These are phyloP conservation scores for Hymenoscyphus fraxineus DNA, from an alignment of 2,329 filamentous ascomycete species.

Conservation along the genomic window DNA sequence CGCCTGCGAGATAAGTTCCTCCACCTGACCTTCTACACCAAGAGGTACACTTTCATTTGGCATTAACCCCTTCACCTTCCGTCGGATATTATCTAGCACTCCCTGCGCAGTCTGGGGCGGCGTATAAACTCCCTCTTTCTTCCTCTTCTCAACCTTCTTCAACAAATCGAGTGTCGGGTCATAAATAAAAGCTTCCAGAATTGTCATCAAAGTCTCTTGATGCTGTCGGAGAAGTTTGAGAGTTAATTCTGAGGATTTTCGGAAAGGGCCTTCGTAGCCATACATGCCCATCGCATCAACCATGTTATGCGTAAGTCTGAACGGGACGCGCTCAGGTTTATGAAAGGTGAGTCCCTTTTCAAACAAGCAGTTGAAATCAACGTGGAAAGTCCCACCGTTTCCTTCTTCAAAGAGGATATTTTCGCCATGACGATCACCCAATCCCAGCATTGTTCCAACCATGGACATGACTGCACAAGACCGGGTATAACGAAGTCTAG, in stretches of 20 bases:
- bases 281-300: slow-evolving; percentile 94
- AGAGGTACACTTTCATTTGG: slow-evolving; percentile 87
- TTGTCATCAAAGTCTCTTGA: slow-evolving; percentile 94
- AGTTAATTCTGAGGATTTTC: slow-evolving; percentile 85
- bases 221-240: slow-evolving; percentile 80
- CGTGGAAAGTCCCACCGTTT: slow-evolving; percentile 91
- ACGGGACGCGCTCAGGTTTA: slow-evolving; percentile 91
- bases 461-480: slow-evolving; percentile 99
- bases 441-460: slow-evolving; percentile 87
- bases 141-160: slow-evolving; percentile 59
- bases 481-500: slow-evolving; percentile 82
- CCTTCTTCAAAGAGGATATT: slow-evolving; percentile 94
- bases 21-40: slow-evolving; percentile 95
- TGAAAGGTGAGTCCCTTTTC: slow-evolving; percentile 96
- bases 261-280: slow-evolving; percentile 89
- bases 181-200: slow-evolving; percentile 94
- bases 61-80: slow-evolving; percentile 81
- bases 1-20: slow-evolving; percentile 86
- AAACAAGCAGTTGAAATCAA: slow-evolving; percentile 99
- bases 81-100: slow-evolving; percentile 83
- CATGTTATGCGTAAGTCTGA: slow-evolving; percentile 98
- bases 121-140: slow-evolving; percentile 33
- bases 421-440: slow-evolving; percentile 94
- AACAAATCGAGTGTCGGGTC: slow-evolving; percentile 94
- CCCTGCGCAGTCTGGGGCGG: slow-evolving; percentile 68